phyloP scores from a whole-genome alignment of 768 basidiomycete species.

The Lenzites betulinus region DNA sequence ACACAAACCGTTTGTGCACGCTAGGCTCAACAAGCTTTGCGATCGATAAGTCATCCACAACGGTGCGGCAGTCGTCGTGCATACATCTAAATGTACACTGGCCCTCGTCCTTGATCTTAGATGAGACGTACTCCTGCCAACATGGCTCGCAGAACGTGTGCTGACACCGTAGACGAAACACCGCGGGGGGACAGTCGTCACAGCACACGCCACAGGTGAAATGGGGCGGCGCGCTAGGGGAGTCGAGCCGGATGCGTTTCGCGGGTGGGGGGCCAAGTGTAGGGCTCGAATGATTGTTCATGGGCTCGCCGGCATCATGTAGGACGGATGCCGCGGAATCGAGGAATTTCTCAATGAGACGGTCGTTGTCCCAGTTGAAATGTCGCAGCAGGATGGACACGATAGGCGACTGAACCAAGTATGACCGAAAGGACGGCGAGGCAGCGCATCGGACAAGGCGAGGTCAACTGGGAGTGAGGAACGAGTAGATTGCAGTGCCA shows the following conservation, averaged over 20 bases:
- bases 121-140: conserved; percentile 76
- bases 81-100: conserved; percentile 76
- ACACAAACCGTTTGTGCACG: conserved; percentile 21
- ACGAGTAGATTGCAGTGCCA: conserved; percentile 6
- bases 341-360: conserved; percentile 94
- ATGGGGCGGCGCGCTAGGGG: conserved; percentile 35
- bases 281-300: conserved; percentile 7
- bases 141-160: conserved; percentile 84
- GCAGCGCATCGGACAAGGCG: neutral
- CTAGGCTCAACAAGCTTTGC: conserved; percentile 53
- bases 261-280: conserved; percentile 23
- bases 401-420: conserved; percentile 52
- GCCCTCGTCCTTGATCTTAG: conserved; percentile 83
- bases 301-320: conserved; percentile 33
- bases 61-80: conserved; percentile 71
- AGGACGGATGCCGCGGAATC: conserved; percentile 81
- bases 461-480: conserved; percentile 8
- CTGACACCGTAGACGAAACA: conserved; percentile 74
- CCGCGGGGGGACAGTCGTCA: conserved; percentile 54
- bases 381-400: conserved; percentile 81
- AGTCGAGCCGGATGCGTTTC: conserved; percentile 29
- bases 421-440: neutral
- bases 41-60: conserved; percentile 61
- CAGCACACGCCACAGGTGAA: conserved; percentile 95
- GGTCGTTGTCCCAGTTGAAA: conserved; percentile 94